Percentiles rank a stretch among this genome's conserved stretches.
Conservation (phyloP, 2,329 filamentous ascomycete genomes). For the Elsinoe batatas region DNA sequence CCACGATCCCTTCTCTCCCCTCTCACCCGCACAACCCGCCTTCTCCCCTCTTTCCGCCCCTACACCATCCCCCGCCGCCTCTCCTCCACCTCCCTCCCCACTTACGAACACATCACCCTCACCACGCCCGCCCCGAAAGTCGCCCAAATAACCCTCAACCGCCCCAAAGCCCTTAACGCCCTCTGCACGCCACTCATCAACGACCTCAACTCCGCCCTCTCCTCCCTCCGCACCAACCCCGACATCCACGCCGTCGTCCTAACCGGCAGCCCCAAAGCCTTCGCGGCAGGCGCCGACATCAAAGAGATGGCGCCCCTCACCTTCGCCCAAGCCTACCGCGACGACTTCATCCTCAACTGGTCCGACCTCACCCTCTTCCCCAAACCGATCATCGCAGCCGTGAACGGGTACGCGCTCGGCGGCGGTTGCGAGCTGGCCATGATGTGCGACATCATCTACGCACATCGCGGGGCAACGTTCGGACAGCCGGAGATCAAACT, state of each 20-base stretch:
- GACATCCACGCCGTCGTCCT: constrained; percentile 68
- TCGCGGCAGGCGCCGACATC: constrained; percentile 94
- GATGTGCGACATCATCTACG: constrained; percentile 96
- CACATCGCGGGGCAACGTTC: constrained; percentile 75
- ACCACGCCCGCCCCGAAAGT: constrained; percentile 31
- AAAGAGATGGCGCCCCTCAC: constrained; percentile 95
- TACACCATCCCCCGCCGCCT: constrained; percentile 9
- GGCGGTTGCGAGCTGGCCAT: constrained; percentile 94
- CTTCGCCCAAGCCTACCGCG: constrained; percentile 78
- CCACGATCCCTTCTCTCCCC: not conserved
- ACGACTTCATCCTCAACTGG: constrained; percentile 93
- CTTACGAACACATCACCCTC: constrained; percentile 16
- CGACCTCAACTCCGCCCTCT: constrained; percentile 75
- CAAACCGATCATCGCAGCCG: constrained; percentile 88
- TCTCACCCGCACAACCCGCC: not conserved
- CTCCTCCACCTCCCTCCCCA: constrained; percentile 2
- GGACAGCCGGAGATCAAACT: constrained; percentile 97
- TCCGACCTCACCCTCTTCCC: constrained; percentile 75
- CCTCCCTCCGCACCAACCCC: constrained; percentile 58
- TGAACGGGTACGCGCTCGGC: constrained; percentile 88
- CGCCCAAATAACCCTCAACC: constrained; percentile 54
- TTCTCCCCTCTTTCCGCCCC: constrained; percentile 8
- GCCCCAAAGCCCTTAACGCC: constrained; percentile 91
- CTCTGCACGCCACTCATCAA: constrained; percentile 81
- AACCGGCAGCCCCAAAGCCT: constrained; percentile 81